Evolutionary conservation across 2,329 filamentous ascomycete genomes (phyloP).

Genomic region (Neurospora sp.): DNA sequence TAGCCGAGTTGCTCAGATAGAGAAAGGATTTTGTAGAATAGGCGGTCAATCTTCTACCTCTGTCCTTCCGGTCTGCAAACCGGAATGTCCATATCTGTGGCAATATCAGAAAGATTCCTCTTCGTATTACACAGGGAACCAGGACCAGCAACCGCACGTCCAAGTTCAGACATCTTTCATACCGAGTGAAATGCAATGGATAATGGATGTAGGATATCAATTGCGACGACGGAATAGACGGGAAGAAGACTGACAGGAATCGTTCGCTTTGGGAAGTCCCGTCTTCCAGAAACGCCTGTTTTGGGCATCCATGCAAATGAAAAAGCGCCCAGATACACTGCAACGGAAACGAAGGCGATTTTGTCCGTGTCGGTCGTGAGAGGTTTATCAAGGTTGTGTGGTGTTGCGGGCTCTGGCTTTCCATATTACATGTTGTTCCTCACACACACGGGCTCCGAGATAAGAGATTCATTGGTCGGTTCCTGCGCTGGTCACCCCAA

Average conservation of each 20-base stretch:
- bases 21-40: background rate
- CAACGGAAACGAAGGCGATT: background rate
- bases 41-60: background rate
- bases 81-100: background rate
- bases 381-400: background rate
- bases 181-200: background rate
- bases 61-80: background rate
- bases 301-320: background rate
- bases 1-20: background rate
- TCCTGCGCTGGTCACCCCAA: constrained; percentile 1
- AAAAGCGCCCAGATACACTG: background rate
- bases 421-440: background rate
- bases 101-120: background rate
- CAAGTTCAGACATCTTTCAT: background rate
- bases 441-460: background rate
- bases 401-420: background rate
- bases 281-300: background rate
- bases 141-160: background rate
- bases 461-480: background rate
- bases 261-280: background rate
- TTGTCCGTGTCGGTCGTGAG: background rate
- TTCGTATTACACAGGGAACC: background rate
- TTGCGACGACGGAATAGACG: background rate
- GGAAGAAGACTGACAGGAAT: background rate
- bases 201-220: background rate